phyloP scores from a whole-genome alignment of 441 rosid species.

The Codiaeum variegatum region DNA sequence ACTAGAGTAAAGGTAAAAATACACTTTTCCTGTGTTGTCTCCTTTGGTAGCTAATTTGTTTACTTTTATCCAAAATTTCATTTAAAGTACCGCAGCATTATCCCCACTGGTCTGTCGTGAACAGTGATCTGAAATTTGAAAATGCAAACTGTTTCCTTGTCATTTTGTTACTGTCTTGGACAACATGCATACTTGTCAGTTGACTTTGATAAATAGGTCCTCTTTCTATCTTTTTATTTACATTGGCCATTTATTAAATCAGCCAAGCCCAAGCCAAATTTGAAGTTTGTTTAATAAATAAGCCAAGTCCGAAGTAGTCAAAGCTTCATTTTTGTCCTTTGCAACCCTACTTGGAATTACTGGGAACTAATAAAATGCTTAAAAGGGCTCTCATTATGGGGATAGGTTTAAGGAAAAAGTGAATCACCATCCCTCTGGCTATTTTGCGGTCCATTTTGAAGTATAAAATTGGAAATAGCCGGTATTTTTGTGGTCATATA shows the following conservation, averaged over 20 bases:
- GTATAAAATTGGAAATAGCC: not conserved
- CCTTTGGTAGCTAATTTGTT: not conserved
- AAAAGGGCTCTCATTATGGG: not conserved
- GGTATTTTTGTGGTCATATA: not conserved
- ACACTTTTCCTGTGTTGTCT: conserved; percentile 7
- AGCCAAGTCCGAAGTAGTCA: not conserved
- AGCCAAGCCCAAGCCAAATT: not conserved
- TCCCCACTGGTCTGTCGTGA: not conserved
- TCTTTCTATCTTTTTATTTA: not conserved
- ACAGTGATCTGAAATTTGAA: conserved; percentile 6
- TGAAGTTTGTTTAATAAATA: not conserved
- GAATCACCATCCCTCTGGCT: not conserved
- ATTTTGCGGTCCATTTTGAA: not conserved
- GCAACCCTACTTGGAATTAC: not conserved
- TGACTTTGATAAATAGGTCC: not conserved
- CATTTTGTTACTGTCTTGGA: not conserved
- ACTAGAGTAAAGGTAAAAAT: conserved; percentile 88
- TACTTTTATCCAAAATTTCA: not conserved
- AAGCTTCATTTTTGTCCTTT: not conserved
- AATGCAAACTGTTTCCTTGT: not conserved
- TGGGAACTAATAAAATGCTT: not conserved
- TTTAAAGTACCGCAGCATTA: not conserved
- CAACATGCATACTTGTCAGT: not conserved
- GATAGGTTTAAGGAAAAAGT: not conserved
- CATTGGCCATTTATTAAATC: not conserved